Base-by-base conservation (phyloP, 495 filamentous ascomycete species). In the Hypoxylon fuscum region DNA sequence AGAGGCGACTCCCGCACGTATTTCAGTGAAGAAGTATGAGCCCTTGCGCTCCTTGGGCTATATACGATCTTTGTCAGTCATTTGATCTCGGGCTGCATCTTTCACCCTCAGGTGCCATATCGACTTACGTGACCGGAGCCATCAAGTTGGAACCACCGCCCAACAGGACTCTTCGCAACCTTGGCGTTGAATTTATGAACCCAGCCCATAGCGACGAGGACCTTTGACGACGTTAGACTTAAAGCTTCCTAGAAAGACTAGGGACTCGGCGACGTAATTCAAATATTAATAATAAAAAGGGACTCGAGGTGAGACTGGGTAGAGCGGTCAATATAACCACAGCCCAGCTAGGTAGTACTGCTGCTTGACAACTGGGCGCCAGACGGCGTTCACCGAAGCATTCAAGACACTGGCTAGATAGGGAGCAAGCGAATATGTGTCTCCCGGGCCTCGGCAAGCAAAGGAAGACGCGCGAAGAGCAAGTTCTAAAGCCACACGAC, bases 1-100 rank as follows among this genome's bases (percentile, higher is more conserved):
- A 43, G 90, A 90, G 25, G 90, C 90, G 1, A 93, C 72, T 50
- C 90, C 90, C 56, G 89, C 90, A 46, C 90, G 86, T 40, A 92
- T 72, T 76, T 93, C 90, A 18, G 89, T 93, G 62, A 90, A 85
- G 77, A 93, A 93, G 64, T 81, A 81, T n/a, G 87, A 86, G 1
- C 87, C 88, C 69, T 90, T 91, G 21, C 90, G 83, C 68, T 89
- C 88, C 67, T 76, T 81, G 44, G 78, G 84, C 82, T 92, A 78
- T 85, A 53, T 9, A 35, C 7, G 7, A 20, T 14, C 10, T 11
- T 45, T 10, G 34, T 57, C n/a, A 65, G 55, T 22, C 25, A 37
- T 49, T 10, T 27, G 17, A 9, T 27, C 42, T 44, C 11, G 45
- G 1, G 23, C 34, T 49, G 1, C 10, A 23, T 29, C 25, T 27